These are phyloP conservation scores for Aotearoamyces nothofagi DNA, from an alignment of 2,329 filamentous ascomycete species.

Conservation along the genomic window DNA sequence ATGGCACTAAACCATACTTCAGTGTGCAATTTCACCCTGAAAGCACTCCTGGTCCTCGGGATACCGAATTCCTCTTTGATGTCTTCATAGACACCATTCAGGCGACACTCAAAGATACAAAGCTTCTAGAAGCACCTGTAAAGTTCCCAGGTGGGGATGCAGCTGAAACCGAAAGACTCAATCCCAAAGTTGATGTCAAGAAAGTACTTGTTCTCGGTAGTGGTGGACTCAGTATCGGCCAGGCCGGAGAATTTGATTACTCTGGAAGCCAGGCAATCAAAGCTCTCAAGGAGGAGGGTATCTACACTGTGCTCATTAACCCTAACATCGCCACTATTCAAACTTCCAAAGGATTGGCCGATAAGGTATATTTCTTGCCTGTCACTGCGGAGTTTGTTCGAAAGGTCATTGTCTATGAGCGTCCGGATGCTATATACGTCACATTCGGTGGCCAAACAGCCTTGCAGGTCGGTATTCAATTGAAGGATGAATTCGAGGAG, in stretches of 20 bases:
- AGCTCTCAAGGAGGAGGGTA: slow-evolving; percentile 91
- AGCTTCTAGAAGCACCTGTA: slow-evolving; percentile 57
- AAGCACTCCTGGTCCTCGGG: slow-evolving; percentile 84
- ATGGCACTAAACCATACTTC: slow-evolving; percentile 76
- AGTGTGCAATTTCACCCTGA: slow-evolving; percentile 99
- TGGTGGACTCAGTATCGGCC: slow-evolving; percentile 91
- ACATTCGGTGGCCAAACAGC: slow-evolving; percentile 98
- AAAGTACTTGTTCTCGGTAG: slow-evolving; percentile 91
- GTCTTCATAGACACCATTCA: slow-evolving; percentile 83
- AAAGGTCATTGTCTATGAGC: slow-evolving; percentile 91
- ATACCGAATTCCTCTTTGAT: slow-evolving; percentile 94
- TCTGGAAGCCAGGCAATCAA: slow-evolving; percentile 98
- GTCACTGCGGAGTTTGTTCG: slow-evolving; percentile 95
- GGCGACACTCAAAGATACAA: slow-evolving; percentile 50
- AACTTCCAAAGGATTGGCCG: slow-evolving; percentile 91
- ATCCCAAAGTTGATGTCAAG: slow-evolving; percentile 74
- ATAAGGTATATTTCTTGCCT: slow-evolving; percentile 97
- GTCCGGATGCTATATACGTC: slow-evolving; percentile 90
- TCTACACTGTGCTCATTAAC: slow-evolving; percentile 97
- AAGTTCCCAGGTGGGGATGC: slow-evolving; percentile 74
- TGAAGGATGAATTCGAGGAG: slow-evolving; percentile 90
- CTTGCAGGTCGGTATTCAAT: slow-evolving; percentile 88
- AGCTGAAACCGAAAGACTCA: slow-evolving; percentile 60
- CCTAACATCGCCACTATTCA: slow-evolving; percentile 98
- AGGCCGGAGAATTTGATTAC: slow-evolving; percentile 98